Evolutionary conservation across 495 filamentous ascomycete species (phyloP), one percentile per base, ranked within the genome.

Genomic region (Pseudoneurospora amorphoporcata): DNA sequence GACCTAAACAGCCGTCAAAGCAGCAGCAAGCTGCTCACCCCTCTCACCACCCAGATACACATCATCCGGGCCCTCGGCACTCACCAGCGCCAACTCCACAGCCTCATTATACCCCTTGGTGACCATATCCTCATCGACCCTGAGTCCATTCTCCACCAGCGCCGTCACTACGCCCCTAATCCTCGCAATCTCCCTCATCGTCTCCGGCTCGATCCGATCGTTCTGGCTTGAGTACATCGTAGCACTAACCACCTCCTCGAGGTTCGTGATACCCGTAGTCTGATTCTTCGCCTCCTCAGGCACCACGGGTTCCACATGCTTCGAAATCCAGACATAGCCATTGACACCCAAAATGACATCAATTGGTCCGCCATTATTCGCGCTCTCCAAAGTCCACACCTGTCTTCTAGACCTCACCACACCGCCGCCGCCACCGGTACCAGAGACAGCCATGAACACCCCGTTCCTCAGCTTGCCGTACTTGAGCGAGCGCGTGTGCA

Each of bases 401-500:
- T 98, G 95, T 69, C 94, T 83, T 69, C 92, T 86, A 12, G 88
- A 87, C 70, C 95, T 83, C 43, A 93, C 92, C 5, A 98, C 94
- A 32, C 94, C 94, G 7, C 89, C 90, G 23, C 91, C 92, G 2
- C 93, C 93, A 3, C 94, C 94, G 5, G 89, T 90, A 3, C 94
- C 94, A 8, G 85, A 84, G 3, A 98, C 92, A 32, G 88, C 87
- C 37, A 97, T 83, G 76, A 99, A 98, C 8, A 94, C 83, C 2
- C 95, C 95, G 79, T 98, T 98, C 19, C 95, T 84, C 73, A 99
- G 83, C 82, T 99, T 99, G 8, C 95, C 95, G 81, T 98, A 99
- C 79, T 93, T 94, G 76, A 98, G 80, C 61, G 88, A 91, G 39
- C 95, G 88, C 12, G 95, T 98, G 81, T 99, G 95, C 76, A 99